Percentiles rank a stretch among this genome's conserved stretches.
phyloP scores from a whole-genome alignment of 1,139 yeast species.

The Taphrina sp. region DNA sequence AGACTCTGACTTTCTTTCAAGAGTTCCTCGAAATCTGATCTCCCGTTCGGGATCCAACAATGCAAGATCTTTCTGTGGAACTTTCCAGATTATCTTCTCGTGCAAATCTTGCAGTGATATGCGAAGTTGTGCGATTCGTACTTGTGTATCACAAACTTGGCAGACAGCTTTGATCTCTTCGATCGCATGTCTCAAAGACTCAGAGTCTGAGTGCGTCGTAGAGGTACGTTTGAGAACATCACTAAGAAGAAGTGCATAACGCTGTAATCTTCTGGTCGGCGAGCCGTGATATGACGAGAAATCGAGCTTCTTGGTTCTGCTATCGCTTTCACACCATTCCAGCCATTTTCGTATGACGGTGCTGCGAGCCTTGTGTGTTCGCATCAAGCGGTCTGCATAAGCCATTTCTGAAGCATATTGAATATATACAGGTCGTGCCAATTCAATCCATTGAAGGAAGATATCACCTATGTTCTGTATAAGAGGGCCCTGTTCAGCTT shows the following conservation, averaged over 20 bases:
- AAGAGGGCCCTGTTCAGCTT: conserved; percentile 62
- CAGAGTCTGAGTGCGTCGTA: conserved; percentile 57
- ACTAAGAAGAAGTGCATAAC: conserved; percentile 62
- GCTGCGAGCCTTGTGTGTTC: conserved; percentile 48
- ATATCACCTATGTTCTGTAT: conserved; percentile 65
- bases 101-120: conserved; percentile 11
- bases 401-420: conserved; percentile 54
- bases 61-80: conserved; percentile 50
- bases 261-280: conserved; percentile 70
- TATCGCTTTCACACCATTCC: conserved; percentile 49
- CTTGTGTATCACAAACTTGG: conserved; percentile 51
- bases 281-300: conserved; percentile 69
- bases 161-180: conserved; percentile 51
- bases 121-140: conserved; percentile 46
- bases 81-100: conserved; percentile 33
- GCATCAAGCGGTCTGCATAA: conserved; percentile 43
- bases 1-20: conserved; percentile 61
- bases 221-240: conserved; percentile 58
- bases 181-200: conserved; percentile 56
- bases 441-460: conserved; percentile 63
- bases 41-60: conserved; percentile 58
- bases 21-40: conserved; percentile 56
- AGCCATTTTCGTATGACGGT: conserved; percentile 56
- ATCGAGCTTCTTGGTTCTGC: conserved; percentile 53
- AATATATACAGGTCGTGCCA: conserved; percentile 56